Evolutionary conservation across 495 filamentous ascomycete species (phyloP), one percentile per base, ranked within the genome.

Genomic region (Hyaloscypha bicolor): DNA sequence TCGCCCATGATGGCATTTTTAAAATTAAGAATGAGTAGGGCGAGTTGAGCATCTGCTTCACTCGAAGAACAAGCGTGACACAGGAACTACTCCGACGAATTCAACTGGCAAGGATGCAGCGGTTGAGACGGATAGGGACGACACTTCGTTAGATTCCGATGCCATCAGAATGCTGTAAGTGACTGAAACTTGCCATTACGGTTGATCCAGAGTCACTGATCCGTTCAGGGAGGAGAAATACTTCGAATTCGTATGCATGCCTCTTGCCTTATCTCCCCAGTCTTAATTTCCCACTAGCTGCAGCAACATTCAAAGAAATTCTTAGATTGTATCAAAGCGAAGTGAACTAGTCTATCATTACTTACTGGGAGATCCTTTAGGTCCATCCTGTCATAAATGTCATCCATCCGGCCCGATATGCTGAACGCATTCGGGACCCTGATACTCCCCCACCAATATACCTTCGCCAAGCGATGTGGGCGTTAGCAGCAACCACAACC

Each of bases 391-490:
- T 75, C 42, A 62, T 82, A 22, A 79, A 80, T 32, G 72, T 82
- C 48, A 70, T 84, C 3, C 79, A 83, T 64, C 71, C 72, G 22
- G 65, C 65, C 16, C 76, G 73, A 22, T 84, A 83, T 65, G 53
- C 77, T 22, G 75, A 76, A 25, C 82, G 79, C 62, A 77, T 82
- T 71, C 78, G 76, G 1, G 73, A 77, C 2, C 76, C 79, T 1
- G 77, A 80, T 53, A 77, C 80, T 75, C 78, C 78, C 22, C 81
- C 82, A 5, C 82, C 82, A 4, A 75, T 83, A 80, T 76, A 72
- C 61, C 77, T 84, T 21, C 82, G 83, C 65, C 83, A 84, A 59
- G 80, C 77, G 21, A 76, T 84, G 6, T 84, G 81, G 79, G 75
- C 80, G 2, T 67, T 78, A 19, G 79, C 76, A 31, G 71, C 82